phyloP scores from a whole-genome alignment of 2,329 filamentous ascomycete genomes.

The Epichloe uncinata region DNA sequence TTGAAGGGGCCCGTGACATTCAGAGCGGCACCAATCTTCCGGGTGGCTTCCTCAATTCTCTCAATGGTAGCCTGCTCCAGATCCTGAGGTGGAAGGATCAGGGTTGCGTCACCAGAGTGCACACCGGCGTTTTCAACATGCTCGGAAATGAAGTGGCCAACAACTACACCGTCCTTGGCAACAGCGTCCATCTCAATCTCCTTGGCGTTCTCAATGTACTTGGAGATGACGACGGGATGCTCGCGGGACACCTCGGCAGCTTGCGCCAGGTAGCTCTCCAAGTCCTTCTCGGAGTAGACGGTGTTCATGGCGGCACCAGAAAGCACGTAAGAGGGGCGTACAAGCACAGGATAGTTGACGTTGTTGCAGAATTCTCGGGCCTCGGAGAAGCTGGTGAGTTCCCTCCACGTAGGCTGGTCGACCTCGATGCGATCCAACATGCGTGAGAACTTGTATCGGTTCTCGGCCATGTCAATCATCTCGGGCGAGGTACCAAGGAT shows the following conservation, averaged over 20 bases:
- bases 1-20: slow-evolving; percentile 97
- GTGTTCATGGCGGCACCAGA: slow-evolving; percentile 99
- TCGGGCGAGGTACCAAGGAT: slow-evolving; percentile 92
- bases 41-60: slow-evolving; percentile 86
- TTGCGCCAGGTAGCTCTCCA: slow-evolving; percentile 79
- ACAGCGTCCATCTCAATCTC: slow-evolving; percentile 99
- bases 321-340: slow-evolving; percentile 90
- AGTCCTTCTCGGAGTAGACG: slow-evolving; percentile 88
- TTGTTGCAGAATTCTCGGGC: slow-evolving; percentile 76
- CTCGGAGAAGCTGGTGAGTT: slow-evolving; percentile 87
- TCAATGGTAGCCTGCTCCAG: slow-evolving; percentile 76
- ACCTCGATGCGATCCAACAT: slow-evolving; percentile 93
- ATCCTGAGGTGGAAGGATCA: slow-evolving; percentile 91
- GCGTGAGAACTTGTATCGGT: slow-evolving; percentile 95
- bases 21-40: slow-evolving; percentile 85
- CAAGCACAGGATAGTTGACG: slow-evolving; percentile 86
- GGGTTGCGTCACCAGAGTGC: slow-evolving; percentile 91
- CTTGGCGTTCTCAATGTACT: slow-evolving; percentile 98
- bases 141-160: slow-evolving; percentile 95
- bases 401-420: slow-evolving; percentile 96
- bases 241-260: slow-evolving; percentile 88
- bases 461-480: slow-evolving; percentile 97
- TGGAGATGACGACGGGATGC: slow-evolving; percentile 95
- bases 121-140: slow-evolving; percentile 98
- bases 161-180: slow-evolving; percentile 73